A percentile compares a stretch with the other conserved stretches of the same genome.
Evolutionary conservation across 2,329 filamentous ascomycete species (phyloP).

Genomic region (Calonectria multiphialidica): DNA sequence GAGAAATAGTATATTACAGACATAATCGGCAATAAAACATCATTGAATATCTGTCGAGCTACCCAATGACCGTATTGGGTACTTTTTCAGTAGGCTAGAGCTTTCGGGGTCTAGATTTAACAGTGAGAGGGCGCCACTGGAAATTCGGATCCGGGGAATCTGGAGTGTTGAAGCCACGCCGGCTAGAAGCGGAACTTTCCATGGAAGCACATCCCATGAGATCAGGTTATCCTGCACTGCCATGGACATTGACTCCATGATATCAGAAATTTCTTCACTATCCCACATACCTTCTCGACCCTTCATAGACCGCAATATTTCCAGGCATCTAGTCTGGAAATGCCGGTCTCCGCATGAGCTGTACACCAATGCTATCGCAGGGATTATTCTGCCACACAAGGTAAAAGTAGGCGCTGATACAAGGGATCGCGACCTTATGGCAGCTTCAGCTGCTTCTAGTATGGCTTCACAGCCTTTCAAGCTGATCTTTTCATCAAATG

Average conservation of each 20-base stretch:
- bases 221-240: neutral
- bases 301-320: neutral
- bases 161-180: neutral
- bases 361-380: neutral
- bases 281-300: neutral
- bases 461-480: neutral
- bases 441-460: neutral
- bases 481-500: neutral
- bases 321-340: neutral
- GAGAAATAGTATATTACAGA: no score
- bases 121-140: no score
- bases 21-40: no score
- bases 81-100: no score
- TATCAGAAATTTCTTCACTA: neutral
- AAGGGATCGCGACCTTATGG: neutral
- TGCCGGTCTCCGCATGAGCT: neutral
- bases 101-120: no score
- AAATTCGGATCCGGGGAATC: no score
- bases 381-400: neutral
- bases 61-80: no score
- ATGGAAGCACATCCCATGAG: neutral
- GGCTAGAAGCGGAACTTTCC: neutral
- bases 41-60: no score
- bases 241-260: neutral
- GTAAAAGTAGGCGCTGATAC: neutral